Evolutionary conservation across 2,329 filamentous ascomycete genomes (phyloP).

Genomic region (Penicillium italicum): DNA sequence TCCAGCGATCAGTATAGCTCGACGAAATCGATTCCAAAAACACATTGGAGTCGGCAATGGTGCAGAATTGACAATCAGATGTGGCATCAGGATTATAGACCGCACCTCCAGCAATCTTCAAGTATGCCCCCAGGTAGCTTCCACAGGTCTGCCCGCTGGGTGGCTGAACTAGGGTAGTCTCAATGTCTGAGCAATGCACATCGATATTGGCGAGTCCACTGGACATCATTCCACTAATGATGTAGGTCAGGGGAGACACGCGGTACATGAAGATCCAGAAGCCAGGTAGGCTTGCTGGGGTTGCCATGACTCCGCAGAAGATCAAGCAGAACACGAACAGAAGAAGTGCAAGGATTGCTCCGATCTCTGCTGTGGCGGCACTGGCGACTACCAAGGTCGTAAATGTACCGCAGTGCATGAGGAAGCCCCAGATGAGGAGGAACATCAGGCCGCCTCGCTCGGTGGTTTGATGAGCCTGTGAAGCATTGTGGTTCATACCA

Average conservation of each 20-base stretch:
- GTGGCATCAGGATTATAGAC: not conserved
- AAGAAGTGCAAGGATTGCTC: not conserved
- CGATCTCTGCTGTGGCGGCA: not conserved
- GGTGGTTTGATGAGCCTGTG: not conserved
- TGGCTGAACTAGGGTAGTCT: conserved; percentile 65
- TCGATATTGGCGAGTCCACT: conserved; percentile 64
- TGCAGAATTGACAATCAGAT: not conserved
- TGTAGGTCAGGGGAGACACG: conserved; percentile 76
- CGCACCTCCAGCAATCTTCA: not conserved
- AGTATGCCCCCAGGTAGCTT: conserved; percentile 49
- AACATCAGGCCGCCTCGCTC: not conserved
- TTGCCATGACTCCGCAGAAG: conserved; percentile 58
- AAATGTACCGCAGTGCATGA: not conserved
- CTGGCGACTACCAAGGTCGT: not conserved
- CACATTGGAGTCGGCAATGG: not conserved
- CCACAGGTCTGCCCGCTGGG: conserved; percentile 56
- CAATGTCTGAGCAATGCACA: conserved; percentile 65
- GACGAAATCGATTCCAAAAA: not conserved
- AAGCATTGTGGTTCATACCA: not conserved
- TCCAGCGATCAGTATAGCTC: not conserved
- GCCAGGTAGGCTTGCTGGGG: conserved; percentile 58
- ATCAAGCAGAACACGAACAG: not conserved
- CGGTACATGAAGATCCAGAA: conserved; percentile 88
- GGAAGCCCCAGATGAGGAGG: not conserved
- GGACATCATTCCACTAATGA: conserved; percentile 68